A percentile compares a stretch with the other conserved stretches of the same genome.
These are phyloP conservation scores for Fraxinus quadrangulata DNA, from an alignment of 257 asterid genomes.

Conservation along the genomic window DNA sequence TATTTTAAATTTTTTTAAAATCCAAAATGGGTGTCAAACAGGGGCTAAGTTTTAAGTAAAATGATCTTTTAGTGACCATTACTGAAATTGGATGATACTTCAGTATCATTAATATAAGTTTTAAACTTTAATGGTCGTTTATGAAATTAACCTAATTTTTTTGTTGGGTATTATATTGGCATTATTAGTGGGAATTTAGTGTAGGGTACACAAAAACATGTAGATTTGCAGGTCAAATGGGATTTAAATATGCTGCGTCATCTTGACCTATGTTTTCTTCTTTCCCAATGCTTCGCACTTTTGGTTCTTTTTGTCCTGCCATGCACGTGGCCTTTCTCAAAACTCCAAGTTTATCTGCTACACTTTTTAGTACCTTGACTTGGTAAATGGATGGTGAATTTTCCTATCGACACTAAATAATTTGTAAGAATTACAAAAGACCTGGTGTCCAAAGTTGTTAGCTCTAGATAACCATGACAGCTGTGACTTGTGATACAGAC, in stretches of 20 bases:
- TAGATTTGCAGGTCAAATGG: conserved; percentile 33
- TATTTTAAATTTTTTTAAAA: no score
- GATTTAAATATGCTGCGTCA: background rate
- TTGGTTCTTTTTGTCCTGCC: background rate
- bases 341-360: background rate
- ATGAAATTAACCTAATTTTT: no score
- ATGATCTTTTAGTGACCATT: no score
- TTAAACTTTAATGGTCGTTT: no score
- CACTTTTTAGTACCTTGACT: background rate
- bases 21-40: no score
- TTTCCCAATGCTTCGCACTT: background rate
- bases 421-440: background rate
- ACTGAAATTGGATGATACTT: no score
- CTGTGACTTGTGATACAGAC: no score
- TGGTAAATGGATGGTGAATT: background rate
- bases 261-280: conserved; percentile 46
- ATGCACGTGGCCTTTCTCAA: background rate
- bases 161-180: background rate
- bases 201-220: conserved; percentile 3
- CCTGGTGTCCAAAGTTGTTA: no score
- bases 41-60: no score
- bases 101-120: no score
- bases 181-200: conserved; percentile 9
- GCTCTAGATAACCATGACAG: no score
- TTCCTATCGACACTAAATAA: background rate